These are phyloP conservation scores for Pelargonium myrrhifolium DNA, from an alignment of 441 rosid species.

Conservation along the genomic window DNA sequence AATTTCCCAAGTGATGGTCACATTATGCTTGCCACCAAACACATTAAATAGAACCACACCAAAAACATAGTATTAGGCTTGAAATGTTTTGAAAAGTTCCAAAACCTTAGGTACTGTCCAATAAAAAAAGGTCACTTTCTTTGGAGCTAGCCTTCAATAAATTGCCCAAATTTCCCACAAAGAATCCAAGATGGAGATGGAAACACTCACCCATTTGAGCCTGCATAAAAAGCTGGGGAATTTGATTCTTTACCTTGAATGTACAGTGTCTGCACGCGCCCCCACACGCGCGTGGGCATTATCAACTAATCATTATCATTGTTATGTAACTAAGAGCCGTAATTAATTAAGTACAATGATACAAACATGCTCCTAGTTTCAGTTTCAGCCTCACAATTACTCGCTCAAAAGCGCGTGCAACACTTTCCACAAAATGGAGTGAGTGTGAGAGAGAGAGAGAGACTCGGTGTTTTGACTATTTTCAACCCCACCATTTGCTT, in stretches of 20 bases:
- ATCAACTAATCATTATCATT: background rate
- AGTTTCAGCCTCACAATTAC: background rate
- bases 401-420: background rate
- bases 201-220: background rate
- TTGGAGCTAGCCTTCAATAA: background rate
- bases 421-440: background rate
- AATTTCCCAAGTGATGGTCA: background rate
- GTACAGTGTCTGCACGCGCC: background rate
- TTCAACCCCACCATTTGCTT: background rate
- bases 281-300: background rate
- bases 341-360: too few relatives aligned
- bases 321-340: too few relatives aligned
- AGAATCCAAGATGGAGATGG: background rate
- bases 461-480: background rate
- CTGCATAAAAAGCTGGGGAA: background rate
- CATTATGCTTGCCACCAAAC: slow-evolving; percentile 1
- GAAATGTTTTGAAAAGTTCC: background rate
- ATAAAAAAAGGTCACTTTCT: background rate
- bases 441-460: background rate
- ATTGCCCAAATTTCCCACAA: background rate
- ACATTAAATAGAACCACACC: background rate
- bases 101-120: background rate
- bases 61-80: background rate
- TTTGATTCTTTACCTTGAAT: background rate
- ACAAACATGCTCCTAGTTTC: background rate